Evolutionary conservation across 768 basidiomycete species (phyloP).

Genomic region (Suillus spraguei): DNA sequence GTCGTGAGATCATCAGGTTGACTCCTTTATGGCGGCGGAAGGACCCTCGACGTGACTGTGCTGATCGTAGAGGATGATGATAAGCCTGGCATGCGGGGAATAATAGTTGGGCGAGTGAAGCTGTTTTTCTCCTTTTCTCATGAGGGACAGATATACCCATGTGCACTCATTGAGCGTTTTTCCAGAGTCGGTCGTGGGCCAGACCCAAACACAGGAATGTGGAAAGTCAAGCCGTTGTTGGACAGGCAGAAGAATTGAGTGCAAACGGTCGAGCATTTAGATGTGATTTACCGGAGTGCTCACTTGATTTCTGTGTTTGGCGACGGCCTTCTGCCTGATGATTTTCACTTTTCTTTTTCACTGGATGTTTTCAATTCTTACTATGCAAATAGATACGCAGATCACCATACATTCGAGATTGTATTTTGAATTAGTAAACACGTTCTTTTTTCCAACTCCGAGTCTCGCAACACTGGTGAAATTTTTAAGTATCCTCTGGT

Average conservation of each 20-base stretch:
- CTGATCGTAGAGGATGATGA: slow-evolving; percentile 24
- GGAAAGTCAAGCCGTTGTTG: slow-evolving; percentile 8
- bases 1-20: slow-evolving; percentile 20
- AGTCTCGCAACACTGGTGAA: not conserved
- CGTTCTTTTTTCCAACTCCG: too few relatives aligned
- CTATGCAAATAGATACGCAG: slow-evolving; percentile 36
- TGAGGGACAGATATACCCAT: slow-evolving; percentile 20
- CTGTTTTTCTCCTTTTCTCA: slow-evolving; percentile 33
- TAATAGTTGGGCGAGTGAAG: slow-evolving; percentile 25
- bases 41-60: slow-evolving; percentile 18
- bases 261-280: slow-evolving; percentile 31
- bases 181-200: slow-evolving; percentile 20
- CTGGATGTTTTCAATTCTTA: slow-evolving; percentile 28
- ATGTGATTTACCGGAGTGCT: slow-evolving; percentile 32
- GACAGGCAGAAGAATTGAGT: slow-evolving; percentile 6
- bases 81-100: slow-evolving; percentile 24
- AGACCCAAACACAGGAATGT: slow-evolving; percentile 22
- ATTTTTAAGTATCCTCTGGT: slow-evolving; percentile 1
- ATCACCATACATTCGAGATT: slow-evolving; percentile 33
- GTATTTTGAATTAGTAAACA: slow-evolving; percentile 1
- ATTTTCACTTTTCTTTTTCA: slow-evolving; percentile 23
- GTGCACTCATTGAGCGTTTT: slow-evolving; percentile 37
- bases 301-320: slow-evolving; percentile 35
- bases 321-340: slow-evolving; percentile 20
- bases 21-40: slow-evolving; percentile 19